Evolutionary conservation across 495 filamentous ascomycete species (phyloP).

Genomic region (Umbilicaria muhlenbergii): DNA sequence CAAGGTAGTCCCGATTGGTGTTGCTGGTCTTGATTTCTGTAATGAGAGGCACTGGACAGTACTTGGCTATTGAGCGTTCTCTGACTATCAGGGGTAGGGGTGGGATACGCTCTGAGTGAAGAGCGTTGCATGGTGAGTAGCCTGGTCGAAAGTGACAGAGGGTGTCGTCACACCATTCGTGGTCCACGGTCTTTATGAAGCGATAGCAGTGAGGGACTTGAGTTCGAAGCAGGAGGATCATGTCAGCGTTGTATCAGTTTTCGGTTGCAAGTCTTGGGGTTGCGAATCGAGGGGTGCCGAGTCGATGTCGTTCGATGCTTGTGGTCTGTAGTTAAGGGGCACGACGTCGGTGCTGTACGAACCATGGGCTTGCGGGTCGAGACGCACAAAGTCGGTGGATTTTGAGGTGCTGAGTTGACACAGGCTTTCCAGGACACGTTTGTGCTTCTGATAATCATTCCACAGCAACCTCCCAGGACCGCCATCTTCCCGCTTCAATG

Average conservation of each 20-base stretch:
- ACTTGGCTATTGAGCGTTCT: constrained; percentile 17
- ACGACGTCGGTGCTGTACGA: too few relatives aligned
- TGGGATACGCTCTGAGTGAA: constrained; percentile 26
- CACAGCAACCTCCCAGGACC: constrained; percentile 17
- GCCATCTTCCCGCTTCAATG: constrained; percentile 21
- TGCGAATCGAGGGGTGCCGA: too few relatives aligned
- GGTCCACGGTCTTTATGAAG: constrained; percentile 7
- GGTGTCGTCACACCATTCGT: constrained; percentile 20
- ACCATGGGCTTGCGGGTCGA: too few relatives aligned
- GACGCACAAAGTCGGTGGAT: background rate
- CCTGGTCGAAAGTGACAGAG: constrained; percentile 15
- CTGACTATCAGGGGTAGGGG: constrained; percentile 16
- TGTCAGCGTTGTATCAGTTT: too few relatives aligned
- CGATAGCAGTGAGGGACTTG: constrained; percentile 8
- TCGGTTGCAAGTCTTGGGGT: too few relatives aligned
- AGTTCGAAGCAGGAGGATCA: background rate
- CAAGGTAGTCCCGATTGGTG: constrained; percentile 26
- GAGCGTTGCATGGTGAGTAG: constrained; percentile 22
- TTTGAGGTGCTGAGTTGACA: background rate
- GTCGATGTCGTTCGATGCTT: too few relatives aligned
- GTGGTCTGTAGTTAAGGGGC: too few relatives aligned
- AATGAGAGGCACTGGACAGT: constrained; percentile 15
- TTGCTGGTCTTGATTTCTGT: constrained; percentile 14
- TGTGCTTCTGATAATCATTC: constrained; percentile 24
- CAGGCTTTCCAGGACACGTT: constrained; percentile 8